Percentiles rank a stretch among this genome's conserved stretches.
phyloP scores from a whole-genome alignment of 306 rosid species.

The Quercus wislizeni region DNA sequence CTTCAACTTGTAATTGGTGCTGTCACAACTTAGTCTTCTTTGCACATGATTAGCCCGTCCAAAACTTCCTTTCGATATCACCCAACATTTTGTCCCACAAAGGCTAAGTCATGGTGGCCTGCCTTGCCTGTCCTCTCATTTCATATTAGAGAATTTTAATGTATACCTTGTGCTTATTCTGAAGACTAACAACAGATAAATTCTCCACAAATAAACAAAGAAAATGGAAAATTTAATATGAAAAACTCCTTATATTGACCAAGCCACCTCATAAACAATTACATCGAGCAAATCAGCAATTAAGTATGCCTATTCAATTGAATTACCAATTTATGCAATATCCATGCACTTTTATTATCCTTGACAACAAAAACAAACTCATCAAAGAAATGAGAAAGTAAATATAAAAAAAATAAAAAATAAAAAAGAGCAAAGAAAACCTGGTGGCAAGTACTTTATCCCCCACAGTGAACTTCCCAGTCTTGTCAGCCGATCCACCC shows the following conservation, averaged over 20 bases:
- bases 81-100: too few species aligned
- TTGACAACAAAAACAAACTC: background rate
- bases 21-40: background rate
- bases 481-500: slow-evolving; percentile 79
- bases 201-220: background rate
- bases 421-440: background rate
- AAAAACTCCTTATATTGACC: background rate
- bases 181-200: background rate
- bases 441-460: slow-evolving; percentile 92
- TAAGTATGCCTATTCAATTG: background rate
- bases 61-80: too few species aligned
- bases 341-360: background rate
- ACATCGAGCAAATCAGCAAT: background rate
- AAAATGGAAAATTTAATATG: background rate
- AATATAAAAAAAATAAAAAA: fast-evolving
- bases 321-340: background rate
- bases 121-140: background rate
- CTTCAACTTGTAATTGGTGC: background rate
- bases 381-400: background rate
- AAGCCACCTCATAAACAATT: background rate
- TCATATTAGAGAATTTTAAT: background rate
- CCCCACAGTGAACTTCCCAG: slow-evolving; percentile 75
- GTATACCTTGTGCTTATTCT: background rate
- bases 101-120: background rate
- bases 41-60: slow-evolving; percentile 31